These are phyloP conservation scores for Ammopiptanthus mongolicus DNA, from an alignment of 306 rosid species.

Conservation along the genomic window DNA sequence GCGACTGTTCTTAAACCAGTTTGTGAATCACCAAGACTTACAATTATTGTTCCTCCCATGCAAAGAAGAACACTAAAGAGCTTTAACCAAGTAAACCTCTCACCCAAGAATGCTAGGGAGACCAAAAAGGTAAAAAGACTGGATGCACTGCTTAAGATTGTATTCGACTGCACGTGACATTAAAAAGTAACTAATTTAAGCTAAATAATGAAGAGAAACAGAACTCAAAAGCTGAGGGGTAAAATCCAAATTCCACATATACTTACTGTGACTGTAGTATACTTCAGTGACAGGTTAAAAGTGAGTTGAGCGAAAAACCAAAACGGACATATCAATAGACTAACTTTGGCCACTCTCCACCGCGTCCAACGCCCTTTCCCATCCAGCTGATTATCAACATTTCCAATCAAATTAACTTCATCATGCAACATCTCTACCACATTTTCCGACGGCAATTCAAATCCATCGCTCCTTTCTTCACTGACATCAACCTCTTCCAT, in stretches of 20 bases:
- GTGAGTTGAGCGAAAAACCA: slow-evolving; percentile 95
- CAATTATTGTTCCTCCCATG: slow-evolving; percentile 92
- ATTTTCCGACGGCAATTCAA: slow-evolving; percentile 12
- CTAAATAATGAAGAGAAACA: slow-evolving; percentile 9
- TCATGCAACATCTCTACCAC: slow-evolving; percentile 15
- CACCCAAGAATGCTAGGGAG: slow-evolving; percentile 83
- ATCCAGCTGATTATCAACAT: slow-evolving; percentile 46
- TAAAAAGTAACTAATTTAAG: slow-evolving; percentile 16
- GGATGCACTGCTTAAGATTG: slow-evolving; percentile 95
- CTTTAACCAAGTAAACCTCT: slow-evolving; percentile 87
- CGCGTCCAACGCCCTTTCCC: slow-evolving; percentile 91
- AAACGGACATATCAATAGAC: slow-evolving; percentile 78
- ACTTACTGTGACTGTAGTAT: slow-evolving; percentile 90
- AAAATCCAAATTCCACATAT: neutral
- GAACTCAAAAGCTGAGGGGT: neutral
- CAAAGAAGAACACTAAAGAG: slow-evolving; percentile 87
- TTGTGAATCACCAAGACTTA: slow-evolving; percentile 84
- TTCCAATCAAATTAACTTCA: slow-evolving; percentile 15
- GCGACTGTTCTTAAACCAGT: slow-evolving; percentile 42
- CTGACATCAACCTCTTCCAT: slow-evolving; percentile 33
- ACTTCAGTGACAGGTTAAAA: slow-evolving; percentile 86
- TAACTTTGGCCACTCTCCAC: slow-evolving; percentile 76
- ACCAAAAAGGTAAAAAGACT: slow-evolving; percentile 96
- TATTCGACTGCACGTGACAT: slow-evolving; percentile 73
- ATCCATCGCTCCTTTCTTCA: slow-evolving; percentile 13